These are phyloP conservation scores for Vigna radiata DNA, from an alignment of 306 rosid genomes.

Conservation along the genomic window DNA sequence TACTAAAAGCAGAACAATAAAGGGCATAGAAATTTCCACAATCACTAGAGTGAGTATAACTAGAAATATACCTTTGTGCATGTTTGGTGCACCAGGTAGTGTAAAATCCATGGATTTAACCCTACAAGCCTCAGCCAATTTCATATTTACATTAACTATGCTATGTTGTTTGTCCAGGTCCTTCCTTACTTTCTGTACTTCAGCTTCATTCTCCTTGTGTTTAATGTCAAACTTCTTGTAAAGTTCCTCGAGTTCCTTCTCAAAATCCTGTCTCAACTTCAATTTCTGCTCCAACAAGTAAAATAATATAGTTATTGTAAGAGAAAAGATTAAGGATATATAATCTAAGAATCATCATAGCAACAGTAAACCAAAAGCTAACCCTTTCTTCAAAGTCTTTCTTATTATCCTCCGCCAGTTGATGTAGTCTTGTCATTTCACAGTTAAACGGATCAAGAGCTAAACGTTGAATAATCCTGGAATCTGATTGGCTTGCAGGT, in stretches of 20 bases:
- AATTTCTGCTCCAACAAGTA: constrained; percentile 63
- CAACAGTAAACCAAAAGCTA: constrained; percentile 44
- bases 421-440: constrained; percentile 65
- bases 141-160: constrained; percentile 55
- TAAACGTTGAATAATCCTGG: constrained; percentile 36
- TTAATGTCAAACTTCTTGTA: constrained; percentile 61
- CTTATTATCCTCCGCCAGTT: constrained; percentile 45
- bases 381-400: constrained; percentile 63
- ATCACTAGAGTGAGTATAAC: constrained; percentile 12
- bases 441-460: constrained; percentile 63
- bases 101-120: constrained; percentile 58
- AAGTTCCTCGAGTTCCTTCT: constrained; percentile 71
- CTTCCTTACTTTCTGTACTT: constrained; percentile 49
- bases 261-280: constrained; percentile 59
- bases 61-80: constrained; percentile 62
- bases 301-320: constrained; percentile 32
- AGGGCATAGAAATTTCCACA: constrained; percentile 29
- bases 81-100: constrained; percentile 47
- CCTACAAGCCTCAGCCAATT: constrained; percentile 73
- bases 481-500: constrained; percentile 47
- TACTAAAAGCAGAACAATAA: constrained; percentile 27
- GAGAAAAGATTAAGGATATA: constrained; percentile 17
- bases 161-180: constrained; percentile 50
- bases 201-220: constrained; percentile 56
- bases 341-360: constrained; percentile 21